Percentiles rank a stretch among this genome's conserved stretches.
Evolutionary conservation across 2,329 filamentous ascomycete species (phyloP).

Genomic region (Sarocladium kiliense): DNA sequence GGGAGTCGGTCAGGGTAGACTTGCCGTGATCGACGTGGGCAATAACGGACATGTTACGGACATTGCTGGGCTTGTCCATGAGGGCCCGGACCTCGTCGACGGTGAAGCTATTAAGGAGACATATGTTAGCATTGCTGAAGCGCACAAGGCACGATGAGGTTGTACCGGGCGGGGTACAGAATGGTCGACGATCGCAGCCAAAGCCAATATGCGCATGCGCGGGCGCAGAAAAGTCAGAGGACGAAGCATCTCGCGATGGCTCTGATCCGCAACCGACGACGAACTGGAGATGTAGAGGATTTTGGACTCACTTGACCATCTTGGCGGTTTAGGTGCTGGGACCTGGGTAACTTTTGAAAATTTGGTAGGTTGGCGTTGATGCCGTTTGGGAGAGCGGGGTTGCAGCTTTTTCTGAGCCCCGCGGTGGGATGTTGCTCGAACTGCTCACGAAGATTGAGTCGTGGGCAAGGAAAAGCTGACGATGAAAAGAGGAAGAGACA

Average conservation of each 20-base stretch:
- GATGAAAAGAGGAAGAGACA: conserved; percentile 9
- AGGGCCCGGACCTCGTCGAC: conserved; percentile 82
- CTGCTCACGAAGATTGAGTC: conserved; percentile 5
- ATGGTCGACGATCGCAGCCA: not conserved
- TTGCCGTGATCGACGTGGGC: conserved; percentile 99
- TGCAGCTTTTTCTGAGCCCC: conserved; percentile 8
- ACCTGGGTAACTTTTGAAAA: conserved; percentile 22
- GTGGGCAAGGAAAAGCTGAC: conserved; percentile 7
- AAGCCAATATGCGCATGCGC: not conserved
- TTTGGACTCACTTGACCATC: conserved; percentile 94
- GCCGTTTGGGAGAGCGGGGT: conserved; percentile 9
- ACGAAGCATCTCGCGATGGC: conserved; percentile 2
- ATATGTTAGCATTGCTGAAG: conserved; percentile 9
- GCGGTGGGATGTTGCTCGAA: conserved; percentile 8
- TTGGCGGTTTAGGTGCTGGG: conserved; percentile 70
- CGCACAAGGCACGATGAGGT: conserved; percentile 5
- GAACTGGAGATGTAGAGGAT: not conserved
- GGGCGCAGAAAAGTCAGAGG: not conserved
- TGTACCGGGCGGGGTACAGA: conserved; percentile 2
- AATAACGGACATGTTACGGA: conserved; percentile 99
- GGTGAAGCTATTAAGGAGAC: conserved; percentile 69
- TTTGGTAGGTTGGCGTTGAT: conserved; percentile 5
- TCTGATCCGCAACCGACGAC: not conserved
- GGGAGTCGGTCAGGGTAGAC: conserved; percentile 98
- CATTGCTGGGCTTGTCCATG: conserved; percentile 75